These are phyloP conservation scores for Keqinozyma sinolaborantium DNA, from an alignment of 1,139 yeast species.

Conservation along the genomic window DNA sequence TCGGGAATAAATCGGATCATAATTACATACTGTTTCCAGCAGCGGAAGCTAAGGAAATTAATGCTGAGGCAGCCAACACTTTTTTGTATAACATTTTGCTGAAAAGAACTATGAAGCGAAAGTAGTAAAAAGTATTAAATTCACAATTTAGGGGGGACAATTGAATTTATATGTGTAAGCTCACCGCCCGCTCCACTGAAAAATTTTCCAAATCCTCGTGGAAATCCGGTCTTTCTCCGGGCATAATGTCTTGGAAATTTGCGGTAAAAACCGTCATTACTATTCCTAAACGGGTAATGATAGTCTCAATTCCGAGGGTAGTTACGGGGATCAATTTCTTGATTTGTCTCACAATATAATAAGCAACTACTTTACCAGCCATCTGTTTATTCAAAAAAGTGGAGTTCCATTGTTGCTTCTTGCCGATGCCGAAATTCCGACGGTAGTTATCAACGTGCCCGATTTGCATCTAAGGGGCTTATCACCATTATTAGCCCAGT, in stretches of 20 bases:
- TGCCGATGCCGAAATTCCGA: too few relatives aligned
- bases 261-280: background rate
- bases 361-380: background rate
- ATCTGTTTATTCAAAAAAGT: background rate
- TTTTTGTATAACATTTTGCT: conserved; percentile 48
- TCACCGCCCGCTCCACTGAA: background rate
- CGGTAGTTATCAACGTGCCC: too few relatives aligned
- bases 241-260: too few relatives aligned
- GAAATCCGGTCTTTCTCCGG: background rate
- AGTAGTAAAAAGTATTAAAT: background rate
- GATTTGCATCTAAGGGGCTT: too few relatives aligned
- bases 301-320: background rate
- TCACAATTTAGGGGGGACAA: background rate
- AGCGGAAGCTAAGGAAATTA: conserved; percentile 45
- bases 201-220: background rate
- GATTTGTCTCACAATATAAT: background rate
- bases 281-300: background rate
- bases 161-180: background rate
- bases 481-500: too few relatives aligned
- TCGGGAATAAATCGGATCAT: background rate
- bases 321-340: background rate
- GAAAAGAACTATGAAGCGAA: conserved; percentile 6
- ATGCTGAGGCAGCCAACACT: conserved; percentile 41
- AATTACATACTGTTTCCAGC: conserved; percentile 49
- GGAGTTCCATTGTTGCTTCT: too few relatives aligned